Conservation (phyloP, 768 basidiomycete species). For the Mrakia frigida region DNA sequence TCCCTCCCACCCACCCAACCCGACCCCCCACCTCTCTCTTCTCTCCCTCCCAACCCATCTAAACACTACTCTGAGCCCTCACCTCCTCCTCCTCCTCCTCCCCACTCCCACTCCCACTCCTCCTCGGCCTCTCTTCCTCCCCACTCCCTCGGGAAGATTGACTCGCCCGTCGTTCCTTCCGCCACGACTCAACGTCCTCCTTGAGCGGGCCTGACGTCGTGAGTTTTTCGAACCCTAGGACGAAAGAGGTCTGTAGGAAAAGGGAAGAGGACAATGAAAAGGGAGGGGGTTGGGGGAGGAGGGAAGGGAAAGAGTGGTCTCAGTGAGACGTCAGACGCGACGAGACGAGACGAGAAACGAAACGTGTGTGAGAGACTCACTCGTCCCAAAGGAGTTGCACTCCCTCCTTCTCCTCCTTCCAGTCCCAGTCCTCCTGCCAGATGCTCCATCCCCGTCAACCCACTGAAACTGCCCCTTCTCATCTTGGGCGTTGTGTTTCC, state of each 20-base stretch:
- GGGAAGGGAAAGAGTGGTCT: neutral
- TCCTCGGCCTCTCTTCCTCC: too few species aligned
- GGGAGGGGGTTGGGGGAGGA: neutral
- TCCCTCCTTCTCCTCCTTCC: neutral
- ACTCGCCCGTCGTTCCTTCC: neutral
- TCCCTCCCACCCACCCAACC: too few species aligned
- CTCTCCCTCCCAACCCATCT: too few species aligned
- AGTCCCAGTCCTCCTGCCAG: neutral
- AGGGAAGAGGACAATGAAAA: neutral
- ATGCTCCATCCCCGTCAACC: neutral
- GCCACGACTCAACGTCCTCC: neutral
- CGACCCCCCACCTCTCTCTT: too few species aligned
- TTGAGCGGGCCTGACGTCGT: neutral
- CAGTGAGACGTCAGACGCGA: neutral
- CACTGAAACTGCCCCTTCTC: neutral
- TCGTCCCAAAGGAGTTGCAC: neutral
- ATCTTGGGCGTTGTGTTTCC: neutral
- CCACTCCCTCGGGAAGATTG: neutral
- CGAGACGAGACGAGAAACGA: neutral
- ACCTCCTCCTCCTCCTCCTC: too few species aligned
- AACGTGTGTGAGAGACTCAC: neutral
- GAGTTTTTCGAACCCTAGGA: slow-evolving; percentile 6
- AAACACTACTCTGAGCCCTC: too few species aligned
- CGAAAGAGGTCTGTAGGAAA: neutral
- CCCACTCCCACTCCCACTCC: too few species aligned